Base-by-base conservation (phyloP, 2,329 filamentous ascomycete genomes). In the Helminthosporium solani region DNA sequence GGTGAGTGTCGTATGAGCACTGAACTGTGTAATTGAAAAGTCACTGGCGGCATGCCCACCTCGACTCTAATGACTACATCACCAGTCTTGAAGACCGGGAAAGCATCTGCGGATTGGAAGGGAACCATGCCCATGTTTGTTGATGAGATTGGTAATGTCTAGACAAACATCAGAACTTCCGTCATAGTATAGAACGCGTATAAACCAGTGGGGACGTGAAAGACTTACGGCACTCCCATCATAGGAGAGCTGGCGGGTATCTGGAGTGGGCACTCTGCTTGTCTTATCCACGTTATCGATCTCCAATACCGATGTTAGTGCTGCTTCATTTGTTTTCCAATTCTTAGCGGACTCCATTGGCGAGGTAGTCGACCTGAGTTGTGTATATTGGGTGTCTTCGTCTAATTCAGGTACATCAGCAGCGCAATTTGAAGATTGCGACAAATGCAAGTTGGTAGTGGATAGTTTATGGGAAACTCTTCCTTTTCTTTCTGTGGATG, bases 61-160 rank as follows among this genome's bases (percentile, higher is more conserved):
- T 47, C 47, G 1, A 37, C 28, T 7, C 18, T n/a, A 20, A 59
- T 53, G 28, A 54, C n/a, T 2, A 58, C 51, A 20, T 59, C 49
- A 1, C 58, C 58, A n/a, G 30, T 41, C 7, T 31, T 31, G 40
- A 52, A 57, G 16, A 39, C 9, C 1, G 57, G 57, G 31, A 60
- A 58, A 7, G 2, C 30, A 27, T 50, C 48, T 9, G 38, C 14
- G 4, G 38, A 38, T 18, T 47, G 34, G 14, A 27, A 31, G n/a
- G 7, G 37, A 5, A 33, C 15, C 9, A 46, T 12, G 19, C 8
- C 18, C 23, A 11, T 40, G 7, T 12, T 30, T 12, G 7, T 16
- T 8, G 33, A 3, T 3, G n/a, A 25, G 23, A 6, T 25, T 4
- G 33, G 33, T 18, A 35, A 9, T n/a, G 11, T 11, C 34, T 37